Percentiles rank a stretch among this genome's conserved stretches.
These are phyloP conservation scores for Carallia pectinifolia DNA, from an alignment of 345 rosid species.

Conservation along the genomic window DNA sequence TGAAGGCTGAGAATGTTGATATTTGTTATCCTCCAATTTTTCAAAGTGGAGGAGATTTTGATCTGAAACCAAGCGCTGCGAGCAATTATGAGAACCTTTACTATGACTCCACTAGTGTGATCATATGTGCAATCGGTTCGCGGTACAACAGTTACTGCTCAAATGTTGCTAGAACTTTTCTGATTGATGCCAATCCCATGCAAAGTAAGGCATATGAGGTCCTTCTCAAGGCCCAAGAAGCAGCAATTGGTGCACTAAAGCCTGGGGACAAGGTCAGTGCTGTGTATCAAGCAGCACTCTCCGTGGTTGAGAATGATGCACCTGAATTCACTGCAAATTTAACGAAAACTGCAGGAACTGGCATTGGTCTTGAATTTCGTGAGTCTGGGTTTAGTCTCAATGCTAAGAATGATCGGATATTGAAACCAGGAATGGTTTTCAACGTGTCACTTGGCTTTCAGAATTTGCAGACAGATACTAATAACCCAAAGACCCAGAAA, in stretches of 20 bases:
- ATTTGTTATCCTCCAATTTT: slow-evolving; percentile 95
- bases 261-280: slow-evolving; percentile 65
- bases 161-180: slow-evolving; percentile 73
- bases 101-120: slow-evolving; percentile 86
- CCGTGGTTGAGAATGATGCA: slow-evolving; percentile 75
- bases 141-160: slow-evolving; percentile 92
- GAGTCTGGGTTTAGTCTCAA: slow-evolving; percentile 81
- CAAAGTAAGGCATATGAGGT: slow-evolving; percentile 92
- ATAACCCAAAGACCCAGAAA: slow-evolving; percentile 57
- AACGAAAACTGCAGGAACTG: slow-evolving; percentile 95
- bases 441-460: slow-evolving; percentile 90
- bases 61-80: slow-evolving; percentile 90
- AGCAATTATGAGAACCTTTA: slow-evolving; percentile 76
- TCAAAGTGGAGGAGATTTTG: slow-evolving; percentile 91
- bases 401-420: slow-evolving; percentile 65
- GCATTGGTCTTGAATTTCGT: slow-evolving; percentile 93
- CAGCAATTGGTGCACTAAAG: slow-evolving; percentile 68
- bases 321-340: slow-evolving; percentile 69
- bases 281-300: slow-evolving; percentile 74
- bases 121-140: slow-evolving; percentile 82
- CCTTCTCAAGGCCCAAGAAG: slow-evolving; percentile 90
- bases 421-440: slow-evolving; percentile 70
- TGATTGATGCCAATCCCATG: slow-evolving; percentile 76
- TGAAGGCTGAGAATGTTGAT: slow-evolving; percentile 86
- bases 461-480: slow-evolving; percentile 60